Percentiles rank a stretch among this genome's conserved stretches.
Conservation (phyloP, 495 filamentous ascomycete genomes). For the Penicillium simplicissimum region DNA sequence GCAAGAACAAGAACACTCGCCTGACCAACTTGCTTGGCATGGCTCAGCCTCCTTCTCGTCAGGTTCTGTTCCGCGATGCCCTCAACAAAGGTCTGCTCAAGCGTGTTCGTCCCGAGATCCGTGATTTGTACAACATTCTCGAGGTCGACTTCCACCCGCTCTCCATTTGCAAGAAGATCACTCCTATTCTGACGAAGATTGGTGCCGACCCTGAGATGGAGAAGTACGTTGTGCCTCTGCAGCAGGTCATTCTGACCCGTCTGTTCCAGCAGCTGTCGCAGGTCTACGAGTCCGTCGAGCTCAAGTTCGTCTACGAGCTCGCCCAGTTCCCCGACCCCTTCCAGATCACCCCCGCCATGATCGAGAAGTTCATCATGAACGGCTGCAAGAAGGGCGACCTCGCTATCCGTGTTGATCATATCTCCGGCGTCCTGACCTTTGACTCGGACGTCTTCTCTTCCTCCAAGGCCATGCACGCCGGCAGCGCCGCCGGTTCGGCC, state of each 20-base stretch:
- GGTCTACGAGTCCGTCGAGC: slow-evolving; percentile 97
- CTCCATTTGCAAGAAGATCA: slow-evolving; percentile 98
- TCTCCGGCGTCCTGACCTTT: slow-evolving; percentile 90
- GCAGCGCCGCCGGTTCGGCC: slow-evolving; percentile 82
- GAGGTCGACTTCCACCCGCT: slow-evolving; percentile 99
- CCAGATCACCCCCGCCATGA: slow-evolving; percentile 85
- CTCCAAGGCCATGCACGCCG: slow-evolving; percentile 85
- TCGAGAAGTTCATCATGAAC: slow-evolving; percentile 99
- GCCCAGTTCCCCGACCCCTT: slow-evolving; percentile 97
- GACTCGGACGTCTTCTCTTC: slow-evolving; percentile 98
- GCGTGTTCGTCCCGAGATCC: slow-evolving; percentile 89
- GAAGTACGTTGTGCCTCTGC: slow-evolving; percentile 90
- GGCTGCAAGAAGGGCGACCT: slow-evolving; percentile 99
- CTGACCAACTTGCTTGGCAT: slow-evolving; percentile 95
- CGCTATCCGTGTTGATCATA: slow-evolving; percentile 93
- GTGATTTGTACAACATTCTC: slow-evolving; percentile 94
- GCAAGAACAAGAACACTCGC: slow-evolving; percentile 98
- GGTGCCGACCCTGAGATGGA: slow-evolving; percentile 94
- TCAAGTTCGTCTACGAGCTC: slow-evolving; percentile 89
- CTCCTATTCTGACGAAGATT: slow-evolving; percentile 91
- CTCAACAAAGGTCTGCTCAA: slow-evolving; percentile 91
- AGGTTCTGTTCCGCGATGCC: slow-evolving; percentile 90
- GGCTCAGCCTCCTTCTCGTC: slow-evolving; percentile 82
- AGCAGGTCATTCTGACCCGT: slow-evolving; percentile 97
- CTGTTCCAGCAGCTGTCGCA: slow-evolving; percentile 99